Percentiles rank a stretch among this genome's conserved stretches.
phyloP scores from a whole-genome alignment of 2,329 filamentous ascomycete genomes.

The Capronia coronata region DNA sequence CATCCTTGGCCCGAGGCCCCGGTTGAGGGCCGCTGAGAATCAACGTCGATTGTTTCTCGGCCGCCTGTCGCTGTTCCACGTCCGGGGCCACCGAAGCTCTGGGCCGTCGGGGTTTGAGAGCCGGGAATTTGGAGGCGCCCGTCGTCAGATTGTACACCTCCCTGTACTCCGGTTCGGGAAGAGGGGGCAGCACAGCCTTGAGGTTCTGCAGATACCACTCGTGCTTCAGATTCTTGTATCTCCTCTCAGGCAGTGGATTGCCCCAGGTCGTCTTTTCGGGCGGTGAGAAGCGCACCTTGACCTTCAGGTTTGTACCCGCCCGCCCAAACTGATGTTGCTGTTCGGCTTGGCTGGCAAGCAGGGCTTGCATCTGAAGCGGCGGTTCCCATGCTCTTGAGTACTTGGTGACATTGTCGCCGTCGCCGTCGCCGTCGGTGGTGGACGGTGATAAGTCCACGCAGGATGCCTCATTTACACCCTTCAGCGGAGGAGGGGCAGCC shows the following conservation, averaged over 20 bases:
- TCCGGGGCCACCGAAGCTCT: conserved; percentile 20
- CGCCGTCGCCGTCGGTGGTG: not conserved
- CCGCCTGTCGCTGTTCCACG: conserved; percentile 8
- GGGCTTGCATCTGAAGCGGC: conserved; percentile 30
- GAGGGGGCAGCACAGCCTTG: conserved; percentile 34
- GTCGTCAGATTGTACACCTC: conserved; percentile 33
- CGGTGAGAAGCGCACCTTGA: conserved; percentile 30
- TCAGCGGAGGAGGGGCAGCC: not conserved
- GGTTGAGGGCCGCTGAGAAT: conserved; percentile 35
- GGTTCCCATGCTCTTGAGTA: conserved; percentile 35
- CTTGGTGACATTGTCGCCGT: too few relatives aligned
- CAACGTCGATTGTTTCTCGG: conserved; percentile 31
- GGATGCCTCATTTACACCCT: not conserved
- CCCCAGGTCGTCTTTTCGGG: conserved; percentile 36
- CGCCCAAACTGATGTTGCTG: conserved; percentile 29
- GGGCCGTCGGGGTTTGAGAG: conserved; percentile 27
- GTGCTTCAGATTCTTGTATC: conserved; percentile 34
- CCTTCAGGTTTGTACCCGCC: conserved; percentile 29
- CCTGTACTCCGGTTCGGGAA: conserved; percentile 35
- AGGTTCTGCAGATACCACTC: conserved; percentile 36
- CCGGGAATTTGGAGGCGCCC: conserved; percentile 30
- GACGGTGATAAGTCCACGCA: not conserved
- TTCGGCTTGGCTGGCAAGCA: conserved; percentile 35
- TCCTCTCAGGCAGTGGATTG: conserved; percentile 30
- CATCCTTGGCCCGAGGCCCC: conserved; percentile 33